These are phyloP conservation scores for Boletus pseudo-olivaceus DNA, from an alignment of 768 basidiomycete genomes.

Conservation along the genomic window DNA sequence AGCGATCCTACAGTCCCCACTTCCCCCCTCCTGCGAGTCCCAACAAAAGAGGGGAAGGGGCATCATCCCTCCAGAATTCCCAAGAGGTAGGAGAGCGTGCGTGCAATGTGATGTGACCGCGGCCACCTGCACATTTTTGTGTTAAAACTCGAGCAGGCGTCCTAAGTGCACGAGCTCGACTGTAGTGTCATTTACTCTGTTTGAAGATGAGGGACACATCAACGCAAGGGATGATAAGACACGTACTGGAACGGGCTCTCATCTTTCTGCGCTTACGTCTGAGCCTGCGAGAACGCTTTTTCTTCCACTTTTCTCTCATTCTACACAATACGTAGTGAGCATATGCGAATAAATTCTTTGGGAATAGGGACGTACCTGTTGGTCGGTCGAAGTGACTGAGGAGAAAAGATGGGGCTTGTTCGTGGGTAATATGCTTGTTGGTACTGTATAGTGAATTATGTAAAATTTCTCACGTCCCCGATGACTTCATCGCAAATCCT, in stretches of 20 bases:
- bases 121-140: slow-evolving; percentile 13
- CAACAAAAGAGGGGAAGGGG: slow-evolving; percentile 20
- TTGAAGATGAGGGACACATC: slow-evolving; percentile 1
- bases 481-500: slow-evolving; percentile 10
- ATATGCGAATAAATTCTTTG: background rate
- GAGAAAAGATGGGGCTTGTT: slow-evolving; percentile 8
- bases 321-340: slow-evolving; percentile 29
- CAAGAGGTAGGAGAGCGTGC: slow-evolving; percentile 26
- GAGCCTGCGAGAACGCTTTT: slow-evolving; percentile 90
- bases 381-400: slow-evolving; percentile 31
- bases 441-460: slow-evolving; percentile 37
- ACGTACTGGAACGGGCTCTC: slow-evolving; percentile 91
- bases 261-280: slow-evolving; percentile 95
- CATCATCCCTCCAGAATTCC: slow-evolving; percentile 19
- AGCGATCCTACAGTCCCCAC: slow-evolving; percentile 24
- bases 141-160: slow-evolving; percentile 14
- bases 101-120: slow-evolving; percentile 20
- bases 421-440: slow-evolving; percentile 24
- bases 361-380: slow-evolving; percentile 20
- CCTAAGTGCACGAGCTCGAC: slow-evolving; percentile 29
- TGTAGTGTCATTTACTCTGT: slow-evolving; percentile 36
- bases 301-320: slow-evolving; percentile 98
- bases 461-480: slow-evolving; percentile 17
- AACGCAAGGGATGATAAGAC: background rate
- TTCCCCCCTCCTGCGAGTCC: slow-evolving; percentile 19